Evolutionary conservation across 176 grass and related monocot species (phyloP).

Genomic region (Musa acuminata): DNA sequence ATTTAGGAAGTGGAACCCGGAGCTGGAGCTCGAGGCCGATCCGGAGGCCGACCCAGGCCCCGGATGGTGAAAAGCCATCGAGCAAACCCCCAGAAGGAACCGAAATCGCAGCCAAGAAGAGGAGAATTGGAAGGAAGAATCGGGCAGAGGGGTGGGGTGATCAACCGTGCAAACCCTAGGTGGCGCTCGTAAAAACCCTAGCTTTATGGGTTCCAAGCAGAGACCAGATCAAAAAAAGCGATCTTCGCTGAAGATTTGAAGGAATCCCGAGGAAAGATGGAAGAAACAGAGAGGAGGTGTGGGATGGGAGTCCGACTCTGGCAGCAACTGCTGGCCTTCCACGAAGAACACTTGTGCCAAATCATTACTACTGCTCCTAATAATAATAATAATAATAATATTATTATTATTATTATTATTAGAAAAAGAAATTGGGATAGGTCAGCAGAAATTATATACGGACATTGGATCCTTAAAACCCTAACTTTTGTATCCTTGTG

Average conservation of each 20-base stretch:
- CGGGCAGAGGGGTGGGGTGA: neutral
- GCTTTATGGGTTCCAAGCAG: neutral
- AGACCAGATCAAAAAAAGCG: neutral
- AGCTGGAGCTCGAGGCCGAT: conserved; percentile 97
- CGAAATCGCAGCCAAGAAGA: neutral
- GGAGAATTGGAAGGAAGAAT: neutral
- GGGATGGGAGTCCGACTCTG: neutral
- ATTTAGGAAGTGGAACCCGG: conserved; percentile 56
- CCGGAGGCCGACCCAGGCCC: conserved; percentile 77
- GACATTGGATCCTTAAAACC: too few species aligned
- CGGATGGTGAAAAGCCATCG: conserved; percentile 34
- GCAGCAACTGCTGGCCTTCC: neutral
- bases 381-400: too few species aligned
- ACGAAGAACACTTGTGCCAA: neutral
- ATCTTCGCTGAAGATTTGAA: neutral
- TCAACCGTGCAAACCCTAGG: neutral
- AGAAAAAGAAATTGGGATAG: too few species aligned
- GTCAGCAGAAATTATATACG: too few species aligned
- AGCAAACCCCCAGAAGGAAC: neutral
- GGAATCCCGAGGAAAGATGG: neutral
- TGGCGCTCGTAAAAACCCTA: neutral
- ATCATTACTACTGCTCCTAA: too few species aligned
- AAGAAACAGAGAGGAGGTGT: neutral
- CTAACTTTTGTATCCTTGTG: too few species aligned
- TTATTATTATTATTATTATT: too few species aligned